Base-by-base conservation (phyloP, 2,329 filamentous ascomycete species). In the Colletotrichum sp. region DNA sequence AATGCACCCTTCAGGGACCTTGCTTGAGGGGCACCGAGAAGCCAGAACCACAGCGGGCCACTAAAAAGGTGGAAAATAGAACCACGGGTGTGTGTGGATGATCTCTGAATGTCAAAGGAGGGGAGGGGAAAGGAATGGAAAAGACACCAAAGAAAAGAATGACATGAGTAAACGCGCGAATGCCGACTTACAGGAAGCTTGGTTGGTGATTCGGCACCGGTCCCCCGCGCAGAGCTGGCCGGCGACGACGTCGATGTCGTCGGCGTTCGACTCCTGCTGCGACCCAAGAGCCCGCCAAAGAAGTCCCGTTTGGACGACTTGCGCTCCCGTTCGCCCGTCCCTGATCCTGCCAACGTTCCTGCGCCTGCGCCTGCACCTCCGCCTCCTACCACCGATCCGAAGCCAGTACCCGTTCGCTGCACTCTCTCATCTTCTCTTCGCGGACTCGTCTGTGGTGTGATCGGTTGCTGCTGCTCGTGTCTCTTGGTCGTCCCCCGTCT, bases 291-390 rank as follows among this genome's bases (percentile, higher is more conserved):
- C 36, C 76, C 80, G 15, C 81, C 80, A 71, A 84, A 79, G 78
- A 82, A 83, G 49, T 81, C 80, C 71, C 83, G 82, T 76, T 81
- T 83, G 44, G 82, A 83, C 21, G 79, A 78, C 71, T 78, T 80
- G 55, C 78, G 78, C 75, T 81, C 76, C 71, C 70, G 64, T 55
- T 73, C 71, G 55, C 55, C 72, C 9, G 64, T 32, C 55, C 55
- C 55, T n/a, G 49, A 16, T 49, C 34, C 67, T 39, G 66, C 52
- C 26, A 63, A 21, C 52, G 60, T 34, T 76, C 44, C 34, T 68
- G 60, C 75, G 71, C 69, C 66, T 28, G 60, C 75, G 71, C 69
- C 66, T 28, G 59, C 9, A 36, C 44, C 65, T n/a, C 49, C 18
- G 44, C 44, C 44, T n/a, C 44, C 44, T 49, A 49, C 44, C 44